phyloP scores from a whole-genome alignment of 2,329 filamentous ascomycete species.

The Chrysoporthe deuterocubensis region DNA sequence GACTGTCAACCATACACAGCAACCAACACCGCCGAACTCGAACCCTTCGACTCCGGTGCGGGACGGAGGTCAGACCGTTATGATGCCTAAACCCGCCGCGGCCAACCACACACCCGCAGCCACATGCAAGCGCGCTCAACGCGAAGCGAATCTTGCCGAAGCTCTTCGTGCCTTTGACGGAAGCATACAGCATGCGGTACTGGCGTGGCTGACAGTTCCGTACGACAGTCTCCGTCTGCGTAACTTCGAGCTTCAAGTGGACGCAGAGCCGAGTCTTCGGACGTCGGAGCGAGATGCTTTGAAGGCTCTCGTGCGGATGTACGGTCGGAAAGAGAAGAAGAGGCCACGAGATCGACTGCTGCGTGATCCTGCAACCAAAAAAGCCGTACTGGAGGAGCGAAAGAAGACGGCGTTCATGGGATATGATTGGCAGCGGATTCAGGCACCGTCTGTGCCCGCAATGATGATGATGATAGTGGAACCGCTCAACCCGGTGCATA shows the following conservation, averaged over 20 bases:
- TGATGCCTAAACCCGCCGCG: neutral
- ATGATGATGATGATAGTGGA: neutral
- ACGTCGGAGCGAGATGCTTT: conserved; percentile 46
- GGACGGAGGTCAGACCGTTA: conserved; percentile 14
- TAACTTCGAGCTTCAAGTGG: conserved; percentile 54
- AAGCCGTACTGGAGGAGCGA: conserved; percentile 74
- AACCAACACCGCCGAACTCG: conserved; percentile 2
- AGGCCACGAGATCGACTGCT: conserved; percentile 84
- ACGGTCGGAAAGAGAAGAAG: conserved; percentile 70
- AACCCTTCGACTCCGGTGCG: neutral
- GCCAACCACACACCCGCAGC: neutral
- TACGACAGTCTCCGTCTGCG: conserved; percentile 54
- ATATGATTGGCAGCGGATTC: conserved; percentile 76
- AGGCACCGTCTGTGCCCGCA: conserved; percentile 16
- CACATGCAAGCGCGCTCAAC: conserved; percentile 15
- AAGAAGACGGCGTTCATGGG: conserved; percentile 86
- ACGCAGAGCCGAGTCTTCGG: conserved; percentile 41
- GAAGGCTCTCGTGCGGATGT: conserved; percentile 55
- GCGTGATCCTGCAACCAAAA: conserved; percentile 70
- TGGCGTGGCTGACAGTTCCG: conserved; percentile 50
- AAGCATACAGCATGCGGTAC: conserved; percentile 48
- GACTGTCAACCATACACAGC: conserved; percentile 7
- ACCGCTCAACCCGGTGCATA: neutral
- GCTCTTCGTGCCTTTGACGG: conserved; percentile 45
- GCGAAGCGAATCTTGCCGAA: conserved; percentile 36